A percentile compares a stretch with the other conserved stretches of the same genome.
These are phyloP conservation scores for Sporormia fimetaria DNA, from an alignment of 495 filamentous ascomycete genomes.

Conservation along the genomic window DNA sequence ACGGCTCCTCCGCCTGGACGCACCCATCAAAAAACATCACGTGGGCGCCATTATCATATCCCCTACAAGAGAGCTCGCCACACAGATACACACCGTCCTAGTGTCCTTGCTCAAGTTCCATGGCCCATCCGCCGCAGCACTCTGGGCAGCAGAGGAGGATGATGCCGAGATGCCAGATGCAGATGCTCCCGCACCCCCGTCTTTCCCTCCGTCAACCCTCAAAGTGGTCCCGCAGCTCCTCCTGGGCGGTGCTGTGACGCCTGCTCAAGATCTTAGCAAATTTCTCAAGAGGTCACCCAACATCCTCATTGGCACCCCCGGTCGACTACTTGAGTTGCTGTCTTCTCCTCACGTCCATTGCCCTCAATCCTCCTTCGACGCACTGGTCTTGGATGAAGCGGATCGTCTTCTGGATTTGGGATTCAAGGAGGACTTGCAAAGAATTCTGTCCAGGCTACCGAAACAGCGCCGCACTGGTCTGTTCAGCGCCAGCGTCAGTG, in stretches of 20 bases:
- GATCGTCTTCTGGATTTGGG: conserved; percentile 89
- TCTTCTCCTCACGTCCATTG: conserved; percentile 85
- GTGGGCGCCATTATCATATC: conserved; percentile 83
- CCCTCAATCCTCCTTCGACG: conserved; percentile 77
- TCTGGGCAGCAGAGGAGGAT: conserved; percentile 38
- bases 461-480: conserved; percentile 90
- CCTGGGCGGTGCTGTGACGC: conserved; percentile 71
- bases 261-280: conserved; percentile 68
- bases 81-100: conserved; percentile 81
- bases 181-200: conserved; percentile 39
- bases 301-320: conserved; percentile 77
- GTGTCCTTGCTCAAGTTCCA: conserved; percentile 70
- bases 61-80: conserved; percentile 84
- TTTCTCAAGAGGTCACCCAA: conserved; percentile 78
- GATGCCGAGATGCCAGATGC: conserved; percentile 36
- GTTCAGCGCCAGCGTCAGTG: conserved; percentile 85
- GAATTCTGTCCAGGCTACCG: conserved; percentile 70
- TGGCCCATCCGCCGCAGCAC: conserved; percentile 53
- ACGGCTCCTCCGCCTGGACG: conserved; percentile 61
- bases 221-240: conserved; percentile 78
- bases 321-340: conserved; percentile 76
- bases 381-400: conserved; percentile 86
- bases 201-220: conserved; percentile 36
- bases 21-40: conserved; percentile 76
- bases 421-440: conserved; percentile 80